These are phyloP conservation scores for Adansonia digitata DNA, from an alignment of 345 rosid genomes.

Conservation along the genomic window DNA sequence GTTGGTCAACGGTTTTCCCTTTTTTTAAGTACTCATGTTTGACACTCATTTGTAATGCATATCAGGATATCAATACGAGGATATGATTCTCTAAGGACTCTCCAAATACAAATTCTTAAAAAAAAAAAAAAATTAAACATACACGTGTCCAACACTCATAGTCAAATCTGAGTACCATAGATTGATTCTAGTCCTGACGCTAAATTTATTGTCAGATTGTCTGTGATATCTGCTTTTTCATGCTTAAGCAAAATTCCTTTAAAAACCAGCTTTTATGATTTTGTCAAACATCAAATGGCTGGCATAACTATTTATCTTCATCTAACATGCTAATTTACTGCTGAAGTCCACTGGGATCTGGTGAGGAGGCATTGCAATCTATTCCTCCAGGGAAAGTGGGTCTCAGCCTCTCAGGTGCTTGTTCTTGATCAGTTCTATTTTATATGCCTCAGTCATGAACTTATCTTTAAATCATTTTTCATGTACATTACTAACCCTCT, in stretches of 20 bases:
- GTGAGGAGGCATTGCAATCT: constrained; percentile 98
- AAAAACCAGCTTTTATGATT: neutral
- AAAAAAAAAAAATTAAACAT: too few relatives aligned
- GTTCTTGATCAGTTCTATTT: neutral
- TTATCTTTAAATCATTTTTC: neutral
- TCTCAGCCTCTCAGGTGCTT: constrained; percentile 82
- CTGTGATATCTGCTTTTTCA: neutral
- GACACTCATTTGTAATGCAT: too few relatives aligned
- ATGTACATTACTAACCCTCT: neutral
- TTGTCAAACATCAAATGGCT: neutral
- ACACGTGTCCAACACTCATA: too few relatives aligned
- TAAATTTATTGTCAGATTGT: neutral
- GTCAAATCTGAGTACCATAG: too few relatives aligned
- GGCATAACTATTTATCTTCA: constrained; percentile 5
- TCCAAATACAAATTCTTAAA: too few relatives aligned
- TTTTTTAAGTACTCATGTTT: neutral
- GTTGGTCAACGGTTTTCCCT: too few relatives aligned
- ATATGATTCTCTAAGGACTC: too few relatives aligned
- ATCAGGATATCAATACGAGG: too few relatives aligned
- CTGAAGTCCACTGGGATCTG: constrained; percentile 93
- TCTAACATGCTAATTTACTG: constrained; percentile 16
- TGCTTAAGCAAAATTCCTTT: constrained; percentile 2
- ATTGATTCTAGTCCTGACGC: too few relatives aligned
- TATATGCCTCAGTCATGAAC: neutral
- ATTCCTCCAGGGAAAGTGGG: constrained; percentile 80